Percentiles rank a stretch among this genome's conserved stretches.
These are phyloP conservation scores for Sextonia rubra DNA, from an alignment of 164 flowering plant species.

Conservation along the genomic window DNA sequence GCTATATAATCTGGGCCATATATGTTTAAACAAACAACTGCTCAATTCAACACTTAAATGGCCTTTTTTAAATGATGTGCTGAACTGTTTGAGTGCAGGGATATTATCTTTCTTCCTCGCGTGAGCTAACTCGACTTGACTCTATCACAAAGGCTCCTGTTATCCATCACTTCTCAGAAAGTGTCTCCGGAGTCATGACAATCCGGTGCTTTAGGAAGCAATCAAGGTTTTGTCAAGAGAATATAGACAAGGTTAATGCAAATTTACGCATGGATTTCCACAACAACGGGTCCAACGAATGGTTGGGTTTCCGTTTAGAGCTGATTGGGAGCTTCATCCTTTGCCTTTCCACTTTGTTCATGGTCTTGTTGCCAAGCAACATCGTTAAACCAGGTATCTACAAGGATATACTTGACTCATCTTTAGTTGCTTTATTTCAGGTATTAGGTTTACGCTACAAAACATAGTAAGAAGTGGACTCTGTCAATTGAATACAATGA, in stretches of 20 bases:
- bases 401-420: not conserved
- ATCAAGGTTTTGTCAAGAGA: slow-evolving; percentile 50
- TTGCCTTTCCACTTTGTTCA: slow-evolving; percentile 73
- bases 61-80: not conserved
- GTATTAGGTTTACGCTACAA: not conserved
- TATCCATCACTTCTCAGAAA: slow-evolving; percentile 95
- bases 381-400: slow-evolving; percentile 74
- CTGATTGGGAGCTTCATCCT: slow-evolving; percentile 69
- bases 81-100: slow-evolving; percentile 43
- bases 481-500: not conserved
- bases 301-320: slow-evolving; percentile 95
- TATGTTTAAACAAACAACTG: too few relatives aligned
- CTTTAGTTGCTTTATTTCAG: not conserved
- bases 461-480: not conserved
- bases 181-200: slow-evolving; percentile 84
- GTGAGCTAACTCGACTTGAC: slow-evolving; percentile 91
- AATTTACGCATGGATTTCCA: slow-evolving; percentile 92
- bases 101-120: slow-evolving; percentile 74
- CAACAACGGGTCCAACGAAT: slow-evolving; percentile 86
- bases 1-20: not conserved
- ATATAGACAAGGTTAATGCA: slow-evolving; percentile 56
- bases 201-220: slow-evolving; percentile 81
- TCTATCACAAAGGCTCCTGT: slow-evolving; percentile 94
- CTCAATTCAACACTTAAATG: not conserved
- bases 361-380: slow-evolving; percentile 73